Evolutionary conservation across 495 filamentous ascomycete species (phyloP), one percentile per base, ranked within the genome.

Genomic region (Neurospora pannonica): DNA sequence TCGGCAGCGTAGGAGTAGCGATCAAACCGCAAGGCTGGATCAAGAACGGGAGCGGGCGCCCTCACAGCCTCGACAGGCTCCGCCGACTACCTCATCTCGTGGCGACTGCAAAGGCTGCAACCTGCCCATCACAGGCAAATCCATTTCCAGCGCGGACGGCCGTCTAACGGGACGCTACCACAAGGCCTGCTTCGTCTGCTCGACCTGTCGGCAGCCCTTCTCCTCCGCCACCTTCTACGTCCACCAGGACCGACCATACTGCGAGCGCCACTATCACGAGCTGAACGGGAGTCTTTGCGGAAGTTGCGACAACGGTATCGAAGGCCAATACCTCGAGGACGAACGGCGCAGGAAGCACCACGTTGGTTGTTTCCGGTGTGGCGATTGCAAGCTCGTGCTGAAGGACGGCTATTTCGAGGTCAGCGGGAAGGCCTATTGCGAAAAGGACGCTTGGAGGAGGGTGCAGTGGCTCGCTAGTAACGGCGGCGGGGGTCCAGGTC

Each of bases 261-360:
- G 96, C 84, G 91, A 92, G 39, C 90, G 91, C 40, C 94, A 99
- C 82, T 99, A 99, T 79, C 96, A 99, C 82, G 88, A 92, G 80
- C 88, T 95, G 43, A 99, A 99, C 79, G 89, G 90, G 48, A 95
- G 93, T 28, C 81, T 97, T 1, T 99, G 96, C 79, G 86, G 87
- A 2, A 87, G 87, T 43, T 99, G 96, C 79, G 88, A 93, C 77
- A 82, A 82, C 19, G 96, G 96, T 13, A 98, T 99, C 77, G 96
- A 99, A 79, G 96, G 96, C 3, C 90, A 95, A 75, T 99, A 97
- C 78, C 87, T 98, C n/a, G 94, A 97, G 78, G 97, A 94, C 15
- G 90, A 92, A 54, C 83, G 87, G 60, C 82, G 88, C 62, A 88
- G 88, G 72, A 97, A 97, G 79, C 97, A 95, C 82, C 96, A 99